A percentile compares a stretch with the other conserved stretches of the same genome.
phyloP scores from a whole-genome alignment of 139 green algal species.

The Chlamydomonas sphaeroides region DNA sequence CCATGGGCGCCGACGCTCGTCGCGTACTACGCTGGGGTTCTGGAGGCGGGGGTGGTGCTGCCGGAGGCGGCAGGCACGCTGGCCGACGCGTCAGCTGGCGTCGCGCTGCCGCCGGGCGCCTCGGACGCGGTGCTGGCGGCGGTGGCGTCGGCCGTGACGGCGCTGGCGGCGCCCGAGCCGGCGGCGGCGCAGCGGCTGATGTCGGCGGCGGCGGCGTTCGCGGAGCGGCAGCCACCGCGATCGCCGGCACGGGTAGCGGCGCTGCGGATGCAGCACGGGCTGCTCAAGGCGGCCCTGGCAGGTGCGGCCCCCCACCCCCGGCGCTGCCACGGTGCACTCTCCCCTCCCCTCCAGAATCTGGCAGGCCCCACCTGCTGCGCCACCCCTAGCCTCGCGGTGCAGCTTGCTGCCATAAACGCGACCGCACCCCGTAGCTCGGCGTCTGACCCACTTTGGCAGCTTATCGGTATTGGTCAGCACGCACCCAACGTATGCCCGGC shows the following conservation, averaged over 20 bases:
- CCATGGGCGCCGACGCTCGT: slow-evolving; percentile 39
- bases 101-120: background rate
- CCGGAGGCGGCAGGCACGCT: slow-evolving; percentile 24
- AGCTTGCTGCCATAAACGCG: too few relatives aligned
- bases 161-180: too few relatives aligned
- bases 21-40: slow-evolving; percentile 37
- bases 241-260: slow-evolving; percentile 37
- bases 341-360: too few relatives aligned
- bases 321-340: too few relatives aligned
- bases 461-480: too few relatives aligned
- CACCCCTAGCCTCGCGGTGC: too few relatives aligned
- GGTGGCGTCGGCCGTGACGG: slow-evolving; percentile 26
- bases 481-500: too few relatives aligned
- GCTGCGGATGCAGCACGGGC: slow-evolving; percentile 42
- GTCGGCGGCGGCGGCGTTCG: slow-evolving; percentile 22
- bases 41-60: slow-evolving; percentile 42
- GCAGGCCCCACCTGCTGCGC: too few relatives aligned
- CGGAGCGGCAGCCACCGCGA: background rate
- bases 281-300: slow-evolving; percentile 21
- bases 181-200: slow-evolving; percentile 36
- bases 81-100: background rate
- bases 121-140: slow-evolving; percentile 18
- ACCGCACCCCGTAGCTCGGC: too few relatives aligned
- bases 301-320: too few relatives aligned
- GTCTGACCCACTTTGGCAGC: too few relatives aligned